Base-by-base conservation (phyloP, 768 basidiomycete genomes). In the Hemileccinum impolitum region DNA sequence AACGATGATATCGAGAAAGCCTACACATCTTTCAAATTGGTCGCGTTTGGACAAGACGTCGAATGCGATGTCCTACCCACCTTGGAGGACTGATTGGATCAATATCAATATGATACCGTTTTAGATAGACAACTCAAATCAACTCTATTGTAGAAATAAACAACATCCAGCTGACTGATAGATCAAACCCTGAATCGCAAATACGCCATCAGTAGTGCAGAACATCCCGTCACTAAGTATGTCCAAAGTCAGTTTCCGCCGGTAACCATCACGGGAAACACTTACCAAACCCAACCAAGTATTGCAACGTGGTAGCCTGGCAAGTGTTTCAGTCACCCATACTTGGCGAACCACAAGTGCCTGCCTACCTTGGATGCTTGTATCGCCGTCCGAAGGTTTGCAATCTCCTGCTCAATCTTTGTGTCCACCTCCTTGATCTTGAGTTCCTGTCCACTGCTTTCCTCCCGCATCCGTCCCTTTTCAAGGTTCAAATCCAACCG, bases 361-460 rank as follows among this genome's bases (percentile, higher is more conserved):
- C 28, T 8, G 9, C 74, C 30, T 48, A 84, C 88, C 80, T 93
- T 93, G 46, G 88, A 88, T 0, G 87, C 82, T 63, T 93, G 90
- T 30, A 92, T 91, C 7, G 84, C 75, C 2, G 90, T 94, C 47
- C 89, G 75, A 45, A 96, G 66, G 3, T 81, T 83, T 9, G 93
- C 91, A 62, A 95, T 95, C 70, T 97, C 94, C 63, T 90, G 90
- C 68, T 99, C 95, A 57, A 98, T 97, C 64, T 90, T 73, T 4
- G 95, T 97, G 61, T 98, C 95, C 15, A 97, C 94, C 67, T 99
- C 95, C 67, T 92, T 93, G 63, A 98, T 90, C 80, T 97, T 97
- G 45, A 94, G 73, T 61, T 96, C 94, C 61, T 97, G 91, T 35
- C 84, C 82, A 57, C 83, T 86, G 56, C 84, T 85, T 74, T 98